phyloP scores from a whole-genome alignment of 73 alveolate genomes.

The Vitrella brassicaformis region DNA sequence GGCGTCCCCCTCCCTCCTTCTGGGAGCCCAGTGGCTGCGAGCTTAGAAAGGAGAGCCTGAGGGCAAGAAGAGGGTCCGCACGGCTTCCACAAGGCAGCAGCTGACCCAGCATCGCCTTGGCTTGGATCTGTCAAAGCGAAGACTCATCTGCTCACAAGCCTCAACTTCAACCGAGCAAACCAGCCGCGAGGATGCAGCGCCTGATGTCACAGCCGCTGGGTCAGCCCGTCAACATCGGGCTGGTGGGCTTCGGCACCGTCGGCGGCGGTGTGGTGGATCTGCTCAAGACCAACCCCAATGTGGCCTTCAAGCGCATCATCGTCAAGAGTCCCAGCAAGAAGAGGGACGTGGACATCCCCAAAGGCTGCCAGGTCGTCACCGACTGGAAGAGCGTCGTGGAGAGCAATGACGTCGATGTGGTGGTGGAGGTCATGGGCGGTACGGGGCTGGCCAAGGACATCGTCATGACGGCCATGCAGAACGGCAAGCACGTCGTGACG shows the following conservation, averaged over 20 bases:
- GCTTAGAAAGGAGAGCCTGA: no score
- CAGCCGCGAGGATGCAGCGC: no score
- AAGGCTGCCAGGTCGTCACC: background rate
- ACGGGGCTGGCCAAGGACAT: background rate
- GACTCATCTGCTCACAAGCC: no score
- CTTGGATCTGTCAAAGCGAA: no score
- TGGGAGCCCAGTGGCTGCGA: no score
- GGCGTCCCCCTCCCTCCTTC: no score
- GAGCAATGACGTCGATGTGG: background rate
- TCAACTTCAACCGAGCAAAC: no score
- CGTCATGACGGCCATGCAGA: background rate
- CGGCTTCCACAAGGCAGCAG: no score
- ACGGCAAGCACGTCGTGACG: background rate
- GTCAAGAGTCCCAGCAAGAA: background rate
- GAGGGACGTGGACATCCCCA: background rate
- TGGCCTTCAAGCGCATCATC: background rate
- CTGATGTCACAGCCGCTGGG: no score
- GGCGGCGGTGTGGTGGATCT: background rate
- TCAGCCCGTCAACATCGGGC: no score
- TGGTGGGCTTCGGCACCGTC: background rate
- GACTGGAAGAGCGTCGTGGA: background rate
- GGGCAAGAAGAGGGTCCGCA: no score
- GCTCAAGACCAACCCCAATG: background rate
- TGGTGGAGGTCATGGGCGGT: background rate
- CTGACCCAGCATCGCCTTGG: no score